Percentiles rank a stretch among this genome's conserved stretches.
Evolutionary conservation across 179 eudicot species (phyloP).

Genomic region (Dionaea muscipula): DNA sequence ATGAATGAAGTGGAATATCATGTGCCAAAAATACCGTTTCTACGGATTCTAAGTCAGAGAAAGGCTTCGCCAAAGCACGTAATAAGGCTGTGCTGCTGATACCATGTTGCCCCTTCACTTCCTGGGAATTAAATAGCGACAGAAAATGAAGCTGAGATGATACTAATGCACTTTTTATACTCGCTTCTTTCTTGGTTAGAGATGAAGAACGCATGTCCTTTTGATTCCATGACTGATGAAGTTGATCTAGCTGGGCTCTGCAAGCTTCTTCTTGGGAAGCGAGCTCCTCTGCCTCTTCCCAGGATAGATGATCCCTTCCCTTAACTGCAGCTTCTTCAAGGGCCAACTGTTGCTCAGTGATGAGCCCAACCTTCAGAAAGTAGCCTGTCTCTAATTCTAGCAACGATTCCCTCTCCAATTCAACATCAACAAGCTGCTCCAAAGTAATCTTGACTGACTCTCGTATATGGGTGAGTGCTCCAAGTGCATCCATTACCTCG

Average conservation of each 20-base stretch:
- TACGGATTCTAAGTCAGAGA: conserved; percentile 61
- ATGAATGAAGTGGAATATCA: conserved; percentile 28
- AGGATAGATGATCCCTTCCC: conserved; percentile 92
- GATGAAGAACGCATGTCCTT: conserved; percentile 63
- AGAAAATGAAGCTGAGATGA: conserved; percentile 56
- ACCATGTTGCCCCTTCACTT: conserved; percentile 28
- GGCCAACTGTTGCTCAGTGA: conserved; percentile 79
- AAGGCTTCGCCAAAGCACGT: conserved; percentile 50
- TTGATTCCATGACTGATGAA: conserved; percentile 80
- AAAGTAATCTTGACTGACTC: conserved; percentile 73
- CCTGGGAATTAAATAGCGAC: conserved; percentile 43
- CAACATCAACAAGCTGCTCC: conserved; percentile 80
- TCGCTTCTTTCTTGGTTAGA: conserved; percentile 54
- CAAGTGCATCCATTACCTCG: conserved; percentile 85
- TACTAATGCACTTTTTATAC: conserved; percentile 36
- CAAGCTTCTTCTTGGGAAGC: conserved; percentile 99
- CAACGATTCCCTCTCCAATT: conserved; percentile 63
- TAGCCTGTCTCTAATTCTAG: conserved; percentile 73
- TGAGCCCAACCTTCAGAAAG: conserved; percentile 76
- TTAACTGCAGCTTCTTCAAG: conserved; percentile 93
- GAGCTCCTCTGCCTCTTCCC: conserved; percentile 99
- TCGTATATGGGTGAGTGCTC: conserved; percentile 64
- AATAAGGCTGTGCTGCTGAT: conserved; percentile 49
- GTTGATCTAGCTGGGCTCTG: conserved; percentile 73
- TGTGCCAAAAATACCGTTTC: conserved; percentile 45